Evolutionary conservation across 2,329 filamentous ascomycete species (phyloP), one percentile per base, ranked within the genome.

Genomic region (Sporothrix pseudoabietina): DNA sequence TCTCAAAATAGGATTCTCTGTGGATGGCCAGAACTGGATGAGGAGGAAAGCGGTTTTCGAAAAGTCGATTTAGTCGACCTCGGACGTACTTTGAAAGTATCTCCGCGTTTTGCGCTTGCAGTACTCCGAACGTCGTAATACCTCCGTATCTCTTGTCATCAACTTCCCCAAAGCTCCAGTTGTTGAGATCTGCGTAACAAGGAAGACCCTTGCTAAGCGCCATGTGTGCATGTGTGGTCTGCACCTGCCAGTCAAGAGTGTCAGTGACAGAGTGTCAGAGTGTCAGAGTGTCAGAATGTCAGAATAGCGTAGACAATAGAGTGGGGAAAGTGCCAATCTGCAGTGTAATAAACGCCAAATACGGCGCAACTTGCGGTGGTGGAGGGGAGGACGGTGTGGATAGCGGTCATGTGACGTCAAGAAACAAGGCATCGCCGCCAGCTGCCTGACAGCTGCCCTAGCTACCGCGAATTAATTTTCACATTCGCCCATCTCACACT

Each of bases 371-470:
- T 6, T 32, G 55, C 22, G 8, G 3, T 35, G 35, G 2, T 35
- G 35, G 35, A 19, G 4, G 5, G 35, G 35, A 19, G 4, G 5
- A 3, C 14, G 14, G 22, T 66, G 41, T 0, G 19, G 5, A 66
- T 32, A 47, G 44, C 6, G 10, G 6, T 69, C 66, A 69, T 47
- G 12, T 54, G 66, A 69, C 9, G 12, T 8, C 16, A 30, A 39
- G 1, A 12, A 41, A 35, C n/a, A 22, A 8, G 19, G 22, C 12
- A 35, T 16, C 4, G 12, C 44, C 35, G 54, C n/a, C 69, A 59
- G 22, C 68, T 70, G 68, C 35, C 52, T 19, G 68, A 7, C 47
- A 54, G 49, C 35, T 57, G 68, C 14, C 26, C n/a, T 41, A 32
- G 19, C 16, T 9, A 14, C 22, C n/a, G 16, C 32, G 8, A 55